phyloP scores from a whole-genome alignment of 176 grass and related monocot species.

The Raddia distichophylla region DNA sequence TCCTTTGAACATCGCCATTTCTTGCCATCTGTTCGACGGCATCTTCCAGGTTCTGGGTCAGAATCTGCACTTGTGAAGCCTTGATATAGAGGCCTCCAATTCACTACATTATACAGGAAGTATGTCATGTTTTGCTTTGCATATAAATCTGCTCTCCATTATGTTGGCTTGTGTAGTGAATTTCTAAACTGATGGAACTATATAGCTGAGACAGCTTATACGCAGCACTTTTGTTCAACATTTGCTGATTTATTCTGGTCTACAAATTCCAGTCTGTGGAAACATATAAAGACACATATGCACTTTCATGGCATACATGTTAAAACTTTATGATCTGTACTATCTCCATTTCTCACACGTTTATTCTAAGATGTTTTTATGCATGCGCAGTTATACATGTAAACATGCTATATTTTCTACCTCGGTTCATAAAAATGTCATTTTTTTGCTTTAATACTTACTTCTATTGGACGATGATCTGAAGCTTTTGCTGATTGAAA shows the following conservation, averaged over 20 bases:
- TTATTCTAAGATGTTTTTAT: slow-evolving; percentile 7
- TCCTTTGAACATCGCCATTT: slow-evolving; percentile 97
- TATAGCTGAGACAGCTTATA: background rate
- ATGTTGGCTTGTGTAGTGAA: background rate
- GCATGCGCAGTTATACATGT: background rate
- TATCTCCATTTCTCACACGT: slow-evolving; percentile 19
- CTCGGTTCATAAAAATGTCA: background rate
- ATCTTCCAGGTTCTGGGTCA: slow-evolving; percentile 90
- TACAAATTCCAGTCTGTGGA: background rate
- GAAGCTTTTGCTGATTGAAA: slow-evolving; percentile 70
- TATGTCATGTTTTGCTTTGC: slow-evolving; percentile 22
- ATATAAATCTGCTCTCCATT: background rate
- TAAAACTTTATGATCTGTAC: background rate
- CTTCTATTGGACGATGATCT: slow-evolving; percentile 51
- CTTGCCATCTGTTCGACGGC: slow-evolving; percentile 95
- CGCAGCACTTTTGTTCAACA: background rate
- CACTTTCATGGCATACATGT: slow-evolving; percentile 7
- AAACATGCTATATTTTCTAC: background rate
- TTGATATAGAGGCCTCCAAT: slow-evolving; percentile 70
- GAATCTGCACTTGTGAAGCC: slow-evolving; percentile 64
- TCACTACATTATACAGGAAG: slow-evolving; percentile 48
- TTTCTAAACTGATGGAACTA: slow-evolving; percentile 1
- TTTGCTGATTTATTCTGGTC: background rate
- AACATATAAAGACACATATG: background rate
- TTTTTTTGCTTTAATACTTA: slow-evolving; percentile 8